phyloP scores from a whole-genome alignment of 441 rosid species.

The Populus hybrid region DNA sequence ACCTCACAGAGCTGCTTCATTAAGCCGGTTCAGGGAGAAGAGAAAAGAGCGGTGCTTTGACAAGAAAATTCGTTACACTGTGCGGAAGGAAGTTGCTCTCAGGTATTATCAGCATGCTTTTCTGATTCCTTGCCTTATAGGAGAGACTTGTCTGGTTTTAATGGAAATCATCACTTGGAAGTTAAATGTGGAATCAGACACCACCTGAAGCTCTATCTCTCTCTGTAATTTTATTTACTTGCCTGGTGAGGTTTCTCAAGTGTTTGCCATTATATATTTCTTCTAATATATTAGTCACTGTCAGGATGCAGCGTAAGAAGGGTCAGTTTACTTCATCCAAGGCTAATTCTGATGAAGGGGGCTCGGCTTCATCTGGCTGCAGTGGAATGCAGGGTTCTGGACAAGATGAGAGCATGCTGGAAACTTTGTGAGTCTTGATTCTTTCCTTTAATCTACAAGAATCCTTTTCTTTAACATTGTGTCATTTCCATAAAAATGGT shows the following conservation, averaged over 20 bases:
- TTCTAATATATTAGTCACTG: conserved; percentile 12
- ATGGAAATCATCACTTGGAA: not conserved
- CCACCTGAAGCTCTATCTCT: not conserved
- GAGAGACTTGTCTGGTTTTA: not conserved
- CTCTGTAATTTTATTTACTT: not conserved
- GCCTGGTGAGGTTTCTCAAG: not conserved
- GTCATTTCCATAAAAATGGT: not conserved
- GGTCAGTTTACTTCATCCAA: conserved; percentile 88
- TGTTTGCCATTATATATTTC: not conserved
- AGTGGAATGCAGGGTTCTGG: conserved; percentile 56
- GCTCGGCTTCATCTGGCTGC: conserved; percentile 37
- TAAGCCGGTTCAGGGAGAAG: conserved; percentile 87
- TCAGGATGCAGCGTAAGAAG: conserved; percentile 89
- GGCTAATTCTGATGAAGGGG: conserved; percentile 53
- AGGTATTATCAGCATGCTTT: conserved; percentile 40
- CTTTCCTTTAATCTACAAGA: not conserved
- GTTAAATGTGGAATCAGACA: not conserved
- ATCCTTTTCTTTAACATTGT: not conserved
- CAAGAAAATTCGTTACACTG: conserved; percentile 85
- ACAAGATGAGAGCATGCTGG: conserved; percentile 56
- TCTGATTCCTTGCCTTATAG: not conserved
- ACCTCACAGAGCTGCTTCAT: conserved; percentile 79
- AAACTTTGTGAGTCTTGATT: conserved; percentile 54
- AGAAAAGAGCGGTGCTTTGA: conserved; percentile 87
- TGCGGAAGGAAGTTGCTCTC: conserved; percentile 92